Evolutionary conservation across 2,329 filamentous ascomycete species (phyloP).

Genomic region (Hortaea werneckii): DNA sequence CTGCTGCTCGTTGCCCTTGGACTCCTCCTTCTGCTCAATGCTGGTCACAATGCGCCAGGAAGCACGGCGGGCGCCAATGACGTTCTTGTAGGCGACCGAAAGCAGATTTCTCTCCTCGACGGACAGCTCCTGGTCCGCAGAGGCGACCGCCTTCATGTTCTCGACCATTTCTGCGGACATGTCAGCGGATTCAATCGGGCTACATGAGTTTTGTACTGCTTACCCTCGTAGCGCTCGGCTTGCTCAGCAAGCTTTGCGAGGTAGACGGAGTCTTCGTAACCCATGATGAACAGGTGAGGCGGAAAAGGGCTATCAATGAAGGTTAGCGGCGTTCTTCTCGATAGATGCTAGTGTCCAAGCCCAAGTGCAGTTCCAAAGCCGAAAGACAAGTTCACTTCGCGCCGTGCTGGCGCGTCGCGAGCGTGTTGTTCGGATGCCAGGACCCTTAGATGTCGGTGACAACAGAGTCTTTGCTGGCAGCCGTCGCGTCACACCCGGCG

Average conservation of each 20-base stretch:
- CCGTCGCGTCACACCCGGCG: not conserved
- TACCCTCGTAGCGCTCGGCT: conserved; percentile 99
- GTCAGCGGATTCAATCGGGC: not conserved
- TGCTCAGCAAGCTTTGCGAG: conserved; percentile 99
- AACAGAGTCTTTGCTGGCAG: not conserved
- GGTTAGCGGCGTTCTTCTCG: not conserved
- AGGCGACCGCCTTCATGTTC: conserved; percentile 98
- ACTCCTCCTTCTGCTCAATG: conserved; percentile 99
- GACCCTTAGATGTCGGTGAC: not conserved
- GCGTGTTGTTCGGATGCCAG: not conserved
- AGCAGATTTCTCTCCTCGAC: conserved; percentile 97
- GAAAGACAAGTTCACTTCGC: not conserved
- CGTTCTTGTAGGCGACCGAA: conserved; percentile 98
- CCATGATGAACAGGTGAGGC: conserved; percentile 56
- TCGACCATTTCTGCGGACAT: conserved; percentile 89
- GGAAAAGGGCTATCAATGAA: not conserved
- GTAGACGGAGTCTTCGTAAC: conserved; percentile 98
- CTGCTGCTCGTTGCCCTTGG: conserved; percentile 90
- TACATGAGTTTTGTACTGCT: conserved; percentile 5
- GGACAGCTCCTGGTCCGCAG: conserved; percentile 54
- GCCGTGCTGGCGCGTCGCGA: not conserved
- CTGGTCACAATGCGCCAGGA: conserved; percentile 98
- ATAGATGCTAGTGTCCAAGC: too few relatives aligned
- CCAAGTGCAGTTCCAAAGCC: not conserved
- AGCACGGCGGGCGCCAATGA: conserved; percentile 90